Conservation (phyloP, 352 stramenopile species). For the Globisporangium paddicum region DNA sequence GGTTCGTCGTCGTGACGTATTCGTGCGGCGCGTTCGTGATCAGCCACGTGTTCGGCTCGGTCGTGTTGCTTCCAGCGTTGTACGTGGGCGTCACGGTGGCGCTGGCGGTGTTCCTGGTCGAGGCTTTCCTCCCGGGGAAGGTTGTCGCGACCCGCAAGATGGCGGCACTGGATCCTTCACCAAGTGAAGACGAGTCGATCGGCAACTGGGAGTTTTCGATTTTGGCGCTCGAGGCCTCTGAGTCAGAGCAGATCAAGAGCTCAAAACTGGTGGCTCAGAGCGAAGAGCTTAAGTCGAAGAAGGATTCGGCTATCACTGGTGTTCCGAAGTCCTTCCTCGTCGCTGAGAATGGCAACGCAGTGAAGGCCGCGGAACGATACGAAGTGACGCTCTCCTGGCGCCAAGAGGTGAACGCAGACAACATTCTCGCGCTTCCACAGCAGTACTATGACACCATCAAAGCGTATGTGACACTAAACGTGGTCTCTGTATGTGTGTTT, state of each 20-base stretch:
- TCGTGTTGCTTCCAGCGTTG: slow-evolving; percentile 48
- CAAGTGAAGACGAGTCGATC: slow-evolving; percentile 15
- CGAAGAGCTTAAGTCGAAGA: slow-evolving; percentile 8
- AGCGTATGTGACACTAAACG: slow-evolving; percentile 25
- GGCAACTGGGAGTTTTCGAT: slow-evolving; percentile 65
- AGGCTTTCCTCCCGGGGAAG: slow-evolving; percentile 48
- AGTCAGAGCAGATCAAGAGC: slow-evolving; percentile 32
- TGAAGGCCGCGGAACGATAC: slow-evolving; percentile 58
- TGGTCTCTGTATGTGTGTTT: neutral
- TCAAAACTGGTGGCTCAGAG: neutral
- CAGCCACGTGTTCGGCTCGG: slow-evolving; percentile 41
- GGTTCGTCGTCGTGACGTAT: slow-evolving; percentile 51
- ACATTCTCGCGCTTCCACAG: slow-evolving; percentile 55
- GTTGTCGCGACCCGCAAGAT: slow-evolving; percentile 36
- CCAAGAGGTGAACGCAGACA: slow-evolving; percentile 68
- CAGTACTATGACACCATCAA: slow-evolving; percentile 67
- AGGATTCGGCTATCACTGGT: slow-evolving; percentile 4
- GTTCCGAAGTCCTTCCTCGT: slow-evolving; percentile 51
- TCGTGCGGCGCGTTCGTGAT: slow-evolving; percentile 40
- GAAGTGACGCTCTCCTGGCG: slow-evolving; percentile 67
- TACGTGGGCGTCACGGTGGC: slow-evolving; percentile 39
- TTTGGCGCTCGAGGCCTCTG: slow-evolving; percentile 50
- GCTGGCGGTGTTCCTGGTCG: slow-evolving; percentile 47
- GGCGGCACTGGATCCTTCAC: neutral
- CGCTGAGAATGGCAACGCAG: slow-evolving; percentile 58